Base-by-base conservation (phyloP, 192 early-diverging fungal genomes). In the Phycomyces nitens region DNA sequence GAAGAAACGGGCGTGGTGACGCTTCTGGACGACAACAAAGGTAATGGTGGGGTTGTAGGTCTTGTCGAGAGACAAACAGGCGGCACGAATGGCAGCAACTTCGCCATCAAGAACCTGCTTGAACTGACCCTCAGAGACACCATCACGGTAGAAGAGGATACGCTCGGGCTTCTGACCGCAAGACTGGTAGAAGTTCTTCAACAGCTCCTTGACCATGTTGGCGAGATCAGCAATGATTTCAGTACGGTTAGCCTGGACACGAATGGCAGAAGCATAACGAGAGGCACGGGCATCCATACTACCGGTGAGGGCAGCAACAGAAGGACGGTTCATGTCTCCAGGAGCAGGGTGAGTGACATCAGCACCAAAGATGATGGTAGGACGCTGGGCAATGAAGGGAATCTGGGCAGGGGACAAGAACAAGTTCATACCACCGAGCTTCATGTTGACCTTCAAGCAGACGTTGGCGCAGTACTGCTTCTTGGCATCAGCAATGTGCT, bases 401-500 rank as follows among this genome's bases (percentile, higher is more conserved):
- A 90, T 80, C 60, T 89, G 75, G 11, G 64, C 44, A n/a, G 70
- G 62, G 0, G 57, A 69, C 42, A 97, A 71, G 63, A 79, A 86
- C 26, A 84, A 79, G 76, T 95, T 96, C 79, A 87, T 88, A 47
- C 94, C 94, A 54, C 94, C 93, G 7, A 98, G 83, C 80, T 98
- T 96, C 29, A 89, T 83, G 74, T 98, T 98, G 58, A 96, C 84
- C 80, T 98, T 98, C 23, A 98, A 76, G 60, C 88, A 93, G 15
- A 98, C 88, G 60, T 98, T 98, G 15, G 95, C 95, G 64, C 92
- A 95, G 80, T 98, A 98, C 77, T 96, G 94, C 42, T 86, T 70
- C 71, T 89, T 94, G 20, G 89, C 78, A 21, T 77, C 68, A 68
- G 81, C 80, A 68, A 92, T 80, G 60, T 95, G 86, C 71, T 85